Conservation (phyloP, 305 asterid genomes). For the Solanum hybrid region DNA sequence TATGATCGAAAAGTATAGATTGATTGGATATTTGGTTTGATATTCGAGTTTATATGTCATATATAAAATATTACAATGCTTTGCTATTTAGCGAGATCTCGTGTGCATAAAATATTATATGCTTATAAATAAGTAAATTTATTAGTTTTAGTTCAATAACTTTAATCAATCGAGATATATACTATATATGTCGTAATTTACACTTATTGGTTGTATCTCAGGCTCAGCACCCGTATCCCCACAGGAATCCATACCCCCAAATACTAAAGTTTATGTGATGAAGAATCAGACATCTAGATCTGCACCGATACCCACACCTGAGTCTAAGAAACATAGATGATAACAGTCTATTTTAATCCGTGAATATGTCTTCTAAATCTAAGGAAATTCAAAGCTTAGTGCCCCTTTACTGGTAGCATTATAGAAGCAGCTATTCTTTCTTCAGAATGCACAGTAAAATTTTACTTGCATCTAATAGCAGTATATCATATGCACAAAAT, state of each 20-base stretch:
- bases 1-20: neutral
- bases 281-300: neutral
- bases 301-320: neutral
- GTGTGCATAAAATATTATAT: neutral
- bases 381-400: neutral
- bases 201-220: neutral
- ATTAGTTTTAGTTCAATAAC: neutral
- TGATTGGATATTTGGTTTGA: neutral
- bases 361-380: neutral
- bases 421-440: neutral
- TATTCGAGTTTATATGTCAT: neutral
- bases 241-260: neutral
- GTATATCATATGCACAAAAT: neutral
- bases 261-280: neutral
- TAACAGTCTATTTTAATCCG: neutral
- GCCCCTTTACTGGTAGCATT: neutral
- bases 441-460: neutral
- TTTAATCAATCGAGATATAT: neutral
- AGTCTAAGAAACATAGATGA: neutral
- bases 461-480: neutral
- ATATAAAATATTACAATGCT: neutral
- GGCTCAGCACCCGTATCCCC: neutral
- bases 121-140: neutral
- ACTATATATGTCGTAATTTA: neutral
- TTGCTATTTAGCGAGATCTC: neutral